Evolutionary conservation across 306 rosid genomes (phyloP).

Genomic region (Neltuma alba): DNA sequence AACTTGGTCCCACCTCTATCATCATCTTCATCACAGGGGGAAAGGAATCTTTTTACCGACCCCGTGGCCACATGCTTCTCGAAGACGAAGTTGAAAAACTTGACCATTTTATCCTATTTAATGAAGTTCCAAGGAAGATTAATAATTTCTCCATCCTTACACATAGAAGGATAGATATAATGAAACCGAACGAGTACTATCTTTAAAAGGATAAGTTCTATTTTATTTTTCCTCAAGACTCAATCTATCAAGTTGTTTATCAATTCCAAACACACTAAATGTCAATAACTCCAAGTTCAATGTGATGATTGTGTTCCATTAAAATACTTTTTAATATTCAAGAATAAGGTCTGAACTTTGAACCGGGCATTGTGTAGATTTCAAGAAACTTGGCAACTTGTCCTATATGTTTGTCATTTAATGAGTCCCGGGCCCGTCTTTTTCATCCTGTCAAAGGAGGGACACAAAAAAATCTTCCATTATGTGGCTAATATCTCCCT

Average conservation of each 20-base stretch:
- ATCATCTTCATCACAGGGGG: neutral
- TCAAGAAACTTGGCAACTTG: neutral
- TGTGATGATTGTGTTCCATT: too few species aligned
- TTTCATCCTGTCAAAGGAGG: neutral
- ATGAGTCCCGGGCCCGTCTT: neutral
- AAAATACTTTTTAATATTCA: too few species aligned
- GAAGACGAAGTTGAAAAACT: neutral
- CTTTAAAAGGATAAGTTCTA: neutral
- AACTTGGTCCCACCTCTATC: neutral
- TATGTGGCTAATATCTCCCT: neutral
- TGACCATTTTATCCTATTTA: neutral
- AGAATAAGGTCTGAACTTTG: neutral
- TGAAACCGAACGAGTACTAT: neutral
- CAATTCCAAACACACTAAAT: neutral
- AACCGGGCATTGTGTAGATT: neutral
- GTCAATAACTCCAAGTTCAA: too few species aligned
- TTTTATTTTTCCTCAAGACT: neutral
- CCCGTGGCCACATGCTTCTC: neutral
- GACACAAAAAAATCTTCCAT: neutral
- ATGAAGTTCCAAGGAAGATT: neutral
- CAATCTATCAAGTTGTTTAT: neutral
- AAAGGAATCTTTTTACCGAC: neutral
- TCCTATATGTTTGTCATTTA: neutral
- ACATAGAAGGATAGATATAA: too few species aligned
- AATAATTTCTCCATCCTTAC: too few species aligned